phyloP scores from a whole-genome alignment of 148 eudicot species.

The Rhododendron vialii region DNA sequence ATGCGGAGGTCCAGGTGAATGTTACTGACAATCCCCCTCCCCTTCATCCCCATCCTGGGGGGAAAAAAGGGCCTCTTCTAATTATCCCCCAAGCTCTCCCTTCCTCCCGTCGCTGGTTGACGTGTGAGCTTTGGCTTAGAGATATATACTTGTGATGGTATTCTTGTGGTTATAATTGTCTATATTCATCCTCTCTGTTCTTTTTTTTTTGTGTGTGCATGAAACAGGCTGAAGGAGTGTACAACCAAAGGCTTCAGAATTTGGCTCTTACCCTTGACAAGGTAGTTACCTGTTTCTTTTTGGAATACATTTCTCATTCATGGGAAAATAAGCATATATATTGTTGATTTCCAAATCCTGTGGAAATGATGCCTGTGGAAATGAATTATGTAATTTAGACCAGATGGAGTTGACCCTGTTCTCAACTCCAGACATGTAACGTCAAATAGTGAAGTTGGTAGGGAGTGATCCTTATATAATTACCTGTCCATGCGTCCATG shows the following conservation, averaged over 20 bases:
- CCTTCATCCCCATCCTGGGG: neutral
- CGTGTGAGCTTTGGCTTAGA: neutral
- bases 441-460: neutral
- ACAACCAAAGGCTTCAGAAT: slow-evolving; percentile 92
- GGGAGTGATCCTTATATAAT: neutral
- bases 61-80: neutral
- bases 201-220: neutral
- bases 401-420: neutral
- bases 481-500: neutral
- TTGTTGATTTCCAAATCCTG: neutral
- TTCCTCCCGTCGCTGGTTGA: neutral
- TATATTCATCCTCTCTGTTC: slow-evolving; percentile 12
- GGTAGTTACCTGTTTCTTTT: slow-evolving; percentile 30
- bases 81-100: neutral
- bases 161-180: neutral
- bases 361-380: neutral
- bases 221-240: slow-evolving; percentile 95
- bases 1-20: slow-evolving; percentile 91
- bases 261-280: slow-evolving; percentile 97
- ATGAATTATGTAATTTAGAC: neutral
- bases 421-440: neutral
- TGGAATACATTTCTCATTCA: neutral
- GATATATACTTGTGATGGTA: neutral
- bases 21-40: neutral
- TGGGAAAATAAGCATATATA: neutral